These are phyloP conservation scores for Suillus occidentalis DNA, from an alignment of 768 basidiomycete genomes.

Conservation along the genomic window DNA sequence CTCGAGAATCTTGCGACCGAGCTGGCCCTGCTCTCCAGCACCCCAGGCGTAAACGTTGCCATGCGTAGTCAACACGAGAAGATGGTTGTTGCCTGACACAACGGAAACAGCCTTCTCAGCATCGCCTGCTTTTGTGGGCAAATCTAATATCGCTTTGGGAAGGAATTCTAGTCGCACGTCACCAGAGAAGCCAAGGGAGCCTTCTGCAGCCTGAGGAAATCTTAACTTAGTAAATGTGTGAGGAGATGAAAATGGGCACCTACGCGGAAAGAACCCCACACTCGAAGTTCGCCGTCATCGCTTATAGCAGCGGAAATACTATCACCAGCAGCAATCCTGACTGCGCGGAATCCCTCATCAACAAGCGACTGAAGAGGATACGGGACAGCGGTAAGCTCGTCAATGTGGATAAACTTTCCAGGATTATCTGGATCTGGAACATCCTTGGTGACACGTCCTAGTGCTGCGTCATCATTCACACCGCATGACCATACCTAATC, in stretches of 20 bases:
- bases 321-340: constrained; percentile 82
- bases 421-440: constrained; percentile 60
- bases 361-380: constrained; percentile 68
- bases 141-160: constrained; percentile 59
- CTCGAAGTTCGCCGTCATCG: constrained; percentile 74
- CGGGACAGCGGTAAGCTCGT: constrained; percentile 53
- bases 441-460: constrained; percentile 73
- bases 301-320: constrained; percentile 86
- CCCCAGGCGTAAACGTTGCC: constrained; percentile 91
- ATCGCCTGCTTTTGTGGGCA: constrained; percentile 61
- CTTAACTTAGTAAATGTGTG: constrained; percentile 9
- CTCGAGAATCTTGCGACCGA: constrained; percentile 88
- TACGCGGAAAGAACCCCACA: constrained; percentile 92
- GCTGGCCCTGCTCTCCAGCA: constrained; percentile 85
- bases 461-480: constrained; percentile 85
- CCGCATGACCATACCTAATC: constrained; percentile 81
- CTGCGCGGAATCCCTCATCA: constrained; percentile 82
- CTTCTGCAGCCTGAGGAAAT: constrained; percentile 62
- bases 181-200: constrained; percentile 80
- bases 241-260: constrained; percentile 24
- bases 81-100: constrained; percentile 84
- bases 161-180: constrained; percentile 65
- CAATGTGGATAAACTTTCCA: constrained; percentile 54
- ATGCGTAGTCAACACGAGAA: constrained; percentile 84
- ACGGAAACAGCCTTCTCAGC: constrained; percentile 72